Evolutionary conservation across 2,329 filamentous ascomycete species (phyloP).

Genomic region (Emmonsia crescens): DNA sequence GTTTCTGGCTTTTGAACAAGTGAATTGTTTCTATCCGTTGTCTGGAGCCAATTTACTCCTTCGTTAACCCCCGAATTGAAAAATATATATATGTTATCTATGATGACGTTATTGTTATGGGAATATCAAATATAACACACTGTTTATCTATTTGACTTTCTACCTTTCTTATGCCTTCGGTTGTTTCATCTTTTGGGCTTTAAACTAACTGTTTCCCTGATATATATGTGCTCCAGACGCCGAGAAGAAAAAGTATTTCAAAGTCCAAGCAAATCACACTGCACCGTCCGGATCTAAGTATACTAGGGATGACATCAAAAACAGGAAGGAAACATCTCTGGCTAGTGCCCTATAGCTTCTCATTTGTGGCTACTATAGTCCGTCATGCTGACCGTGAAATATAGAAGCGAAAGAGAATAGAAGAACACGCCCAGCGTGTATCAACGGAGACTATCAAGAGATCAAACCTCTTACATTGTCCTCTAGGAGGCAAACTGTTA

Average conservation of each 20-base stretch:
- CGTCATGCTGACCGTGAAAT: not conserved
- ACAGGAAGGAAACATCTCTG: slow-evolving; percentile 1
- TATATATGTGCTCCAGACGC: slow-evolving; percentile 19
- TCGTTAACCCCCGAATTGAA: not conserved
- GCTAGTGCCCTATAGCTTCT: slow-evolving; percentile 9
- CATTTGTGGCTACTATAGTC: not conserved
- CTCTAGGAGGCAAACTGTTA: slow-evolving; percentile 16
- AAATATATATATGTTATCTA: not conserved
- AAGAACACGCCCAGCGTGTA: slow-evolving; percentile 18
- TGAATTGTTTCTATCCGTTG: not conserved
- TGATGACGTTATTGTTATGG: not conserved
- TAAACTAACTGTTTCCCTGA: not conserved
- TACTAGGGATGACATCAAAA: slow-evolving; percentile 8
- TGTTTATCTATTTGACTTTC: not conserved
- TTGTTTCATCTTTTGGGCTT: not conserved
- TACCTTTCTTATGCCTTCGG: not conserved
- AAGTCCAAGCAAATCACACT: slow-evolving; percentile 45
- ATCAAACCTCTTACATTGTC: slow-evolving; percentile 20
- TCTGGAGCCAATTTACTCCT: not conserved
- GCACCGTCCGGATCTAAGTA: slow-evolving; percentile 31
- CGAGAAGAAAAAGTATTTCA: slow-evolving; percentile 57
- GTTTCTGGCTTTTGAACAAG: not conserved
- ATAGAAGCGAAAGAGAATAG: slow-evolving; percentile 22
- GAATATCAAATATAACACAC: not conserved
- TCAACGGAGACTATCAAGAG: slow-evolving; percentile 26